Conservation (phyloP, 306 rosid species). For the Acmispon strigosus region DNA sequence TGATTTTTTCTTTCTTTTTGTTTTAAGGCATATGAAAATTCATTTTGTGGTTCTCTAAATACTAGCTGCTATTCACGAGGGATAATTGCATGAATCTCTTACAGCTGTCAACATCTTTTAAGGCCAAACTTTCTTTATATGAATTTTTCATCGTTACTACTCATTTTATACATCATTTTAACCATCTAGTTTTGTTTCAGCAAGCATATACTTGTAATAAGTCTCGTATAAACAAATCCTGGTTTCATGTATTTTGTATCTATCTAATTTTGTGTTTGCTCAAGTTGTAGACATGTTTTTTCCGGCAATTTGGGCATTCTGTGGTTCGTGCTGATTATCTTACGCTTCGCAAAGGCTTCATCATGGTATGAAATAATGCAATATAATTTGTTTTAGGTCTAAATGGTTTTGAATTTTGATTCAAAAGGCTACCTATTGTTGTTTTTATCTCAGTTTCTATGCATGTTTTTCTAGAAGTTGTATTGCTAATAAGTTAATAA, state of each 20-base stretch:
- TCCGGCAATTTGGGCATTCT: conserved; percentile 86
- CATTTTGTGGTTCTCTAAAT: not conserved
- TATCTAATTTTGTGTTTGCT: conserved; percentile 17
- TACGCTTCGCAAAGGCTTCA: conserved; percentile 89
- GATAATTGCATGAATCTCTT: not conserved
- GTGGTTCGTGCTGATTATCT: conserved; percentile 87
- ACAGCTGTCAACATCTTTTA: not conserved
- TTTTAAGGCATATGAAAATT: not conserved
- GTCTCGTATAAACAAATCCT: not conserved
- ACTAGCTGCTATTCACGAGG: not conserved
- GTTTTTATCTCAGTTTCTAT: conserved; percentile 7
- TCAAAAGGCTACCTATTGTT: not conserved
- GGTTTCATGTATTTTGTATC: conserved; percentile 8
- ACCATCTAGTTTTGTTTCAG: conserved; percentile 1
- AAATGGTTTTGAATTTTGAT: conserved; percentile 13
- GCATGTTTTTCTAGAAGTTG: not conserved
- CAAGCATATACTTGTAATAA: conserved; percentile 1
- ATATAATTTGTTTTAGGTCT: not conserved
- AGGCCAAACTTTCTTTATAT: not conserved
- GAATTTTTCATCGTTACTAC: not conserved
- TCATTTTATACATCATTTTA: not conserved
- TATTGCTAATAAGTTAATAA: not conserved
- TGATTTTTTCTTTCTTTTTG: not conserved
- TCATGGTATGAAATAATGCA: conserved; percentile 51
- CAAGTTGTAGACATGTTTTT: conserved; percentile 72